Evolutionary conservation across 331 rosid species (phyloP).

Genomic region (Arachis monticola): DNA sequence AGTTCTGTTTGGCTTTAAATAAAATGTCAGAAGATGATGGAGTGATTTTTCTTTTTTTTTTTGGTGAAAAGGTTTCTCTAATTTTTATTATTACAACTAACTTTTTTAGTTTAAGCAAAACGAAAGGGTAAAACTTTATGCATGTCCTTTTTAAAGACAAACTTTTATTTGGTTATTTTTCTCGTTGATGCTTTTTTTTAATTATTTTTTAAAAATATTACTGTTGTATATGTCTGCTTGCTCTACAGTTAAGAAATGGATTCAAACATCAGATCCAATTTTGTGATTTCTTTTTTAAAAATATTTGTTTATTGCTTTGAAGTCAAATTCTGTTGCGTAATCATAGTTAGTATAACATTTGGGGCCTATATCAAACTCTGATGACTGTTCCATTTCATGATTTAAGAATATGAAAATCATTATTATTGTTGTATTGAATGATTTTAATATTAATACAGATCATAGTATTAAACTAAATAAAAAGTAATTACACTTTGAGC

Average conservation of each 20-base stretch:
- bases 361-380: constrained; percentile 2
- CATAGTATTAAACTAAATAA: neutral
- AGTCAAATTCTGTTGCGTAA: constrained; percentile 43
- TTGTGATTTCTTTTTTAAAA: neutral
- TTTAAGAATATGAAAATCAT: neutral
- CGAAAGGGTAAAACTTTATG: constrained; percentile 30
- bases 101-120: constrained; percentile 10
- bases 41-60: neutral
- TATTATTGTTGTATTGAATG: neutral
- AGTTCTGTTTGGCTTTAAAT: neutral
- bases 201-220: neutral
- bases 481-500: constrained; percentile 1
- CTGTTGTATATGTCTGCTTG: neutral
- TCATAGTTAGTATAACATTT: constrained; percentile 23
- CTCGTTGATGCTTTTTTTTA: neutral
- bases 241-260: neutral
- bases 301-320: constrained; percentile 29
- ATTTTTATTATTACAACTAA: neutral
- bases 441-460: neutral
- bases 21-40: constrained; percentile 21
- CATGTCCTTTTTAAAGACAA: neutral
- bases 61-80: neutral
- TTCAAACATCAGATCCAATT: constrained; percentile 35
- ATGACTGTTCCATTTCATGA: neutral
- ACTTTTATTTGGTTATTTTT: neutral